Conservation (phyloP, 2,329 filamentous ascomycete species). For the Colletotrichum cuscutae region DNA sequence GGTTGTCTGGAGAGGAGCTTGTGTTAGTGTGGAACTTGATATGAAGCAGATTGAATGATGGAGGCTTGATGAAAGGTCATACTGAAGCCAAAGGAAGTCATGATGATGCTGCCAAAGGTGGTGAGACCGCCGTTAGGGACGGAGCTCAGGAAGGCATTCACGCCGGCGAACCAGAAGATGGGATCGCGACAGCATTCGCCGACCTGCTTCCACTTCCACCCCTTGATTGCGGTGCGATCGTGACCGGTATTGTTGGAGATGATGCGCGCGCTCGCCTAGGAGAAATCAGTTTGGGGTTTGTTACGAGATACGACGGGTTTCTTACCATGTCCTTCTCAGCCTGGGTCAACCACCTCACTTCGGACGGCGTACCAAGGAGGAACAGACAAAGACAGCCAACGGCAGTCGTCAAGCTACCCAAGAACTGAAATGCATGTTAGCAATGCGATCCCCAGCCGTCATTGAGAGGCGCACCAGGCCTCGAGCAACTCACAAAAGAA, state of each 20-base stretch:
- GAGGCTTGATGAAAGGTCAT: background rate
- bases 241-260: slow-evolving; percentile 49
- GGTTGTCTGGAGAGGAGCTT: slow-evolving; percentile 39
- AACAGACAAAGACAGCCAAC: slow-evolving; percentile 46
- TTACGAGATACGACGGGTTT: background rate
- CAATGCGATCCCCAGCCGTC: background rate
- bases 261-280: slow-evolving; percentile 44
- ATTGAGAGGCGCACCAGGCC: no score
- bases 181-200: slow-evolving; percentile 48
- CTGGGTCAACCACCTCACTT: slow-evolving; percentile 48
- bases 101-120: slow-evolving; percentile 47
- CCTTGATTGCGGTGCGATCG: slow-evolving; percentile 48
- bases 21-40: no score
- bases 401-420: slow-evolving; percentile 47
- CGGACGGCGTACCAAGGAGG: slow-evolving; percentile 49
- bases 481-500: slow-evolving; percentile 43
- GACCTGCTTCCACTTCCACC: slow-evolving; percentile 50
- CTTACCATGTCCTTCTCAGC: slow-evolving; percentile 48
- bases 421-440: slow-evolving; percentile 39
- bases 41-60: no score
- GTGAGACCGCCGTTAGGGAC: slow-evolving; percentile 50
- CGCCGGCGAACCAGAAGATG: slow-evolving; percentile 49
- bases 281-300: background rate
- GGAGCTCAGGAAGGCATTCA: slow-evolving; percentile 49
- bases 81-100: slow-evolving; percentile 49